These are phyloP conservation scores for Fusarium marasasianum DNA, from an alignment of 2,329 filamentous ascomycete species.

Conservation along the genomic window DNA sequence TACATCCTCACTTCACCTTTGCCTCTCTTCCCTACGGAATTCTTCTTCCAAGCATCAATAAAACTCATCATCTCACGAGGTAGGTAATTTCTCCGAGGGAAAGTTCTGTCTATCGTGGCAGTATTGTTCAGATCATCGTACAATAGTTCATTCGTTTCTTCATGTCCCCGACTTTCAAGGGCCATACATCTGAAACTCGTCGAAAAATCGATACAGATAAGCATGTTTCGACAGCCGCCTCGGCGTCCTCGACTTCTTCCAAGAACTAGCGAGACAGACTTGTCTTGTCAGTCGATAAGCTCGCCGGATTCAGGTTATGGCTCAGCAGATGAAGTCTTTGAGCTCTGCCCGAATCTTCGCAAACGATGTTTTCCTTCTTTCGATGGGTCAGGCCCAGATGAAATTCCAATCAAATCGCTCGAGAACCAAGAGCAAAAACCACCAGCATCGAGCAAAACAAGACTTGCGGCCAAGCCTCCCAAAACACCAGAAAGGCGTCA, in stretches of 20 bases:
- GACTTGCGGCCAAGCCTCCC: not conserved
- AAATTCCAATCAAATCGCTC: not conserved
- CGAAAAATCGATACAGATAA: not conserved
- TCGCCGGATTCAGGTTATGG: slow-evolving; percentile 45
- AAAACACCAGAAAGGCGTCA: slow-evolving; percentile 4
- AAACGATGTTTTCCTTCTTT: slow-evolving; percentile 11
- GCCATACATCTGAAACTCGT: not conserved
- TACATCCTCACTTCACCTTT: slow-evolving; percentile 27
- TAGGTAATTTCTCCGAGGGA: not conserved
- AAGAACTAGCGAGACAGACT: not conserved
- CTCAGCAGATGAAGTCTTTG: slow-evolving; percentile 37
- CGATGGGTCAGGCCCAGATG: slow-evolving; percentile 32
- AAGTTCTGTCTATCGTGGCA: slow-evolving; percentile 8
- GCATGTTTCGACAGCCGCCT: slow-evolving; percentile 24
- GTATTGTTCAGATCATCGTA: slow-evolving; percentile 22
- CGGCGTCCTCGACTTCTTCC: slow-evolving; percentile 10
- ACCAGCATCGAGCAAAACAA: not conserved
- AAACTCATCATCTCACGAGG: slow-evolving; percentile 11
- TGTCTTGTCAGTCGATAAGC: slow-evolving; percentile 16
- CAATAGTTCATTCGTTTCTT: slow-evolving; percentile 36
- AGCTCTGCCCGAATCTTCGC: not conserved
- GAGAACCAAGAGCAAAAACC: slow-evolving; percentile 5
- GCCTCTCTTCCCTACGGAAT: slow-evolving; percentile 27
- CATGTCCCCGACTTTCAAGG: not conserved
- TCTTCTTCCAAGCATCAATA: slow-evolving; percentile 38